These are phyloP conservation scores for Amanita phalloides DNA, from an alignment of 768 basidiomycete species.

Conservation along the genomic window DNA sequence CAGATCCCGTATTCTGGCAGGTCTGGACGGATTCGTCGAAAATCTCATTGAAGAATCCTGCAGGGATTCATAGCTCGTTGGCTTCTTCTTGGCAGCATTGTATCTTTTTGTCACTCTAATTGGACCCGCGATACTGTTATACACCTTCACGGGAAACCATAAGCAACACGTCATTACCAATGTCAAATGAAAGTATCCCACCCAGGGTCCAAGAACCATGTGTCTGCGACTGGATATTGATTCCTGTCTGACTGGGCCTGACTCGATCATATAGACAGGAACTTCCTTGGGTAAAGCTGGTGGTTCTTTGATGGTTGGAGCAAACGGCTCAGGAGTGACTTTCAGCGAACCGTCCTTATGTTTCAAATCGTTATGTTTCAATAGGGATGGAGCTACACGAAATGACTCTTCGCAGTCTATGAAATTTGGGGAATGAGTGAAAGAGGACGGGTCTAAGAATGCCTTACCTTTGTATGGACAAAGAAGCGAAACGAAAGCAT, in stretches of 20 bases:
- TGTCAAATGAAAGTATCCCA: conserved; percentile 16
- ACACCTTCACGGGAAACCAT: conserved; percentile 10
- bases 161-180: background rate
- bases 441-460: background rate
- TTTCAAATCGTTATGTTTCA: conserved; percentile 35
- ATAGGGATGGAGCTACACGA: conserved; percentile 32
- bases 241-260: conserved; percentile 30
- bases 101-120: conserved; percentile 24
- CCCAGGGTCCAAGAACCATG: conserved; percentile 41
- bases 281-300: conserved; percentile 30
- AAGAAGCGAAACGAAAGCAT: conserved; percentile 29
- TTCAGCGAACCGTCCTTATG: conserved; percentile 25
- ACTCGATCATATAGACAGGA: conserved; percentile 41
- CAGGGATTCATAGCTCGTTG: conserved; percentile 37
- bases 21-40: conserved; percentile 25
- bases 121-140: conserved; percentile 17
- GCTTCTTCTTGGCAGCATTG: conserved; percentile 23
- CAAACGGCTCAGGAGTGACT: conserved; percentile 22
- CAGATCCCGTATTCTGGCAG: conserved; percentile 27
- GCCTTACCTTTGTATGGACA: conserved; percentile 44
- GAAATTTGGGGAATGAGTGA: conserved; percentile 6
- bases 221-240: conserved; percentile 43
- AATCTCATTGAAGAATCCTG: conserved; percentile 28
- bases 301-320: conserved; percentile 18
- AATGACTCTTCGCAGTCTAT: conserved; percentile 46